Conservation (phyloP, 2,329 filamentous ascomycete genomes). For the Drechslera avenae region DNA sequence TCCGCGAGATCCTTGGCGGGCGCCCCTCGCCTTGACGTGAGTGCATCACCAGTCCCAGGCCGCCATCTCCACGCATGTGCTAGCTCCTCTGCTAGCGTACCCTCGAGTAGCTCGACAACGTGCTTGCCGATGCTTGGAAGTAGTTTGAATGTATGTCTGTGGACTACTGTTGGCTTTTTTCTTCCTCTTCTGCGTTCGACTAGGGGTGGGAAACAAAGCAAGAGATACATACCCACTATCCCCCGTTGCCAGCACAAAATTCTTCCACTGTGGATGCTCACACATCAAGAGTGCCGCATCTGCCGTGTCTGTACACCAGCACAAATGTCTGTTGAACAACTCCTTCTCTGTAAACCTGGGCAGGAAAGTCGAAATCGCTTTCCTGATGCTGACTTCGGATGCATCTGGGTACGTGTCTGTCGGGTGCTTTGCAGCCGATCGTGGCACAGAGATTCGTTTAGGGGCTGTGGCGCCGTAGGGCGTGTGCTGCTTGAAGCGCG, state of each 20-base stretch:
- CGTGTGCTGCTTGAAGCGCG: slow-evolving; percentile 37
- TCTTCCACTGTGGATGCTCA: slow-evolving; percentile 56
- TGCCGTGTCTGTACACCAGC: slow-evolving; percentile 67
- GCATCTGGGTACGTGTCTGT: slow-evolving; percentile 52
- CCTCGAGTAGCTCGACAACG: slow-evolving; percentile 54
- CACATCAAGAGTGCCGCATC: slow-evolving; percentile 67
- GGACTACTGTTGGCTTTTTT: slow-evolving; percentile 2
- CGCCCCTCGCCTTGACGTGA: slow-evolving; percentile 50
- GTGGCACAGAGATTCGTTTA: slow-evolving; percentile 59
- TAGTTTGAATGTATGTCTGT: slow-evolving; percentile 54
- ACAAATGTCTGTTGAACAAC: slow-evolving; percentile 54
- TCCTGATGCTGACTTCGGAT: slow-evolving; percentile 50
- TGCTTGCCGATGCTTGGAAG: slow-evolving; percentile 56
- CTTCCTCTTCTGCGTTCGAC: too few species aligned
- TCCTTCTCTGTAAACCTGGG: slow-evolving; percentile 47
- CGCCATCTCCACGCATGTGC: slow-evolving; percentile 54
- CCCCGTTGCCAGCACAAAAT: slow-evolving; percentile 54
- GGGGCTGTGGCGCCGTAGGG: slow-evolving; percentile 56
- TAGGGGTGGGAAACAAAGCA: not conserved
- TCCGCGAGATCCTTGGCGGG: slow-evolving; percentile 53
- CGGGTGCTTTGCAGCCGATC: slow-evolving; percentile 52
- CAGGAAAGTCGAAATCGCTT: slow-evolving; percentile 51
- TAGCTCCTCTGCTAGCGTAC: slow-evolving; percentile 47
- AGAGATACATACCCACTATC: slow-evolving; percentile 52
- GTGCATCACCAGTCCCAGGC: slow-evolving; percentile 51